Evolutionary conservation across 177 flowering plant genomes (phyloP), one percentile per base, ranked within the genome.

Genomic region (Vitis hybrid): DNA sequence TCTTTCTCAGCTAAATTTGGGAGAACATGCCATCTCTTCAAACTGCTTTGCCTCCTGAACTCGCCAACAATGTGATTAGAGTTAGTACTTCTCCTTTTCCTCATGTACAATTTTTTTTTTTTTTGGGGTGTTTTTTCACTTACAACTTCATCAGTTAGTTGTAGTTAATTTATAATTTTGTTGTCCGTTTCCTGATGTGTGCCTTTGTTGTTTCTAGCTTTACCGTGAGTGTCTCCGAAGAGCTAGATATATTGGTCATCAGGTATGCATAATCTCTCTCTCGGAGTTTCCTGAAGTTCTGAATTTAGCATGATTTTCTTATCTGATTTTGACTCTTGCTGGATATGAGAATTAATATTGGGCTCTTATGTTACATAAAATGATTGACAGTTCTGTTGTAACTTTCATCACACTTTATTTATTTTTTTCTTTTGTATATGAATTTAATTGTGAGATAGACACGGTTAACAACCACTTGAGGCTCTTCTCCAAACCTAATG

Each of bases 141-240:
- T 30, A 30, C 49, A 49, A 5, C 11, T 34, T 12, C 10, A 15
- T 11, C 23, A 15, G 49, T 63, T 30, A 10, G 8, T 75, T 34
- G 13, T 59, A 52, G 26, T 70, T 4, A 13, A 12, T 14, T 10
- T 52, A 11, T 19, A 50, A 60, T n/a, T 7, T 1, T 30, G 14
- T 4, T 54, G 10, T 65, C 14, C 12, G 17, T 26, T 32, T 67
- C 1, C 50, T 72, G 60, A 30, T 19, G 49, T 54, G 21, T 45
- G 57, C 34, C 17, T 26, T 49, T 50, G 19, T 21, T 60, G 56
- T 75, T 72, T 34, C 70, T 40, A 92, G 94, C 90, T 94, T 12
- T 94, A 91, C 72, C 97, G 98, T 3, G 98, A 94, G 76, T 92
- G 97, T 71, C 87, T 94, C 59, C 83, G 97, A 74, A 84, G 98